Percentiles rank a stretch among this genome's conserved stretches.
phyloP scores from a whole-genome alignment of 2,329 filamentous ascomycete genomes.

The Furcasterigmium sp. region DNA sequence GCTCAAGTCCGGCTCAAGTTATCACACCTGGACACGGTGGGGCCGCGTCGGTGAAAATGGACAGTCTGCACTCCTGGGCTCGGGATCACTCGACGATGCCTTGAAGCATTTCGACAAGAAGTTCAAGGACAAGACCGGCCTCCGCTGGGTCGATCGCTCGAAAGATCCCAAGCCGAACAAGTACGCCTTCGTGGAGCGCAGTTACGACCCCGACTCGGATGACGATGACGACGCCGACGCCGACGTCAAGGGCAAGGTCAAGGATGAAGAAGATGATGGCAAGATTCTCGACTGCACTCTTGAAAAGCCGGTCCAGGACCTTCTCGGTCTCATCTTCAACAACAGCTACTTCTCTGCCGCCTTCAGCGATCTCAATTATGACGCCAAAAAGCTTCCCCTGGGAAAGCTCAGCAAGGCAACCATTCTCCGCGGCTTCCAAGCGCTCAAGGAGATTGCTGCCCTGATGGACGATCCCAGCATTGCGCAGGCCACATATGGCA shows the following conservation, averaged over 20 bases:
- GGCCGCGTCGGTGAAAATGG: constrained; percentile 66
- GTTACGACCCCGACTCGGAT: constrained; percentile 67
- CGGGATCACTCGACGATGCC: constrained; percentile 35
- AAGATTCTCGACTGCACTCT: constrained; percentile 45
- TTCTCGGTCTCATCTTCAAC: constrained; percentile 84
- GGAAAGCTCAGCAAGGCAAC: constrained; percentile 80
- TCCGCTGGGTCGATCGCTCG: constrained; percentile 47
- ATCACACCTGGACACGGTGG: constrained; percentile 71
- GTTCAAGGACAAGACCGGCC: constrained; percentile 57
- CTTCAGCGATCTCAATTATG: constrained; percentile 65
- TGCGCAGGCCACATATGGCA: constrained; percentile 37
- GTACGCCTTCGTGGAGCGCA: constrained; percentile 77
- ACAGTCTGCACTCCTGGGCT: constrained; percentile 37
- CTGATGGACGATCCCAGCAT: constrained; percentile 52
- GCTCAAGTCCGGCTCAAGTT: constrained; percentile 22
- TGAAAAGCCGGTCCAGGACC: constrained; percentile 51
- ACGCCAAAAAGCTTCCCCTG: constrained; percentile 71
- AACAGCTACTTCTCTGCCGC: constrained; percentile 62
- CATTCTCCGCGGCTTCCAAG: constrained; percentile 68
- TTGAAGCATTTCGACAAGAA: constrained; percentile 51
- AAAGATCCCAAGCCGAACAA: constrained; percentile 57
- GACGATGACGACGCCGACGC: constrained; percentile 38
- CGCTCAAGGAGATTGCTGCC: constrained; percentile 68
- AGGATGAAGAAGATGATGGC: constrained; percentile 25
- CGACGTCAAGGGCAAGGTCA: constrained; percentile 18